These are phyloP conservation scores for Entrophospora sp. DNA, from an alignment of 192 early-diverging fungal genomes.

Conservation along the genomic window DNA sequence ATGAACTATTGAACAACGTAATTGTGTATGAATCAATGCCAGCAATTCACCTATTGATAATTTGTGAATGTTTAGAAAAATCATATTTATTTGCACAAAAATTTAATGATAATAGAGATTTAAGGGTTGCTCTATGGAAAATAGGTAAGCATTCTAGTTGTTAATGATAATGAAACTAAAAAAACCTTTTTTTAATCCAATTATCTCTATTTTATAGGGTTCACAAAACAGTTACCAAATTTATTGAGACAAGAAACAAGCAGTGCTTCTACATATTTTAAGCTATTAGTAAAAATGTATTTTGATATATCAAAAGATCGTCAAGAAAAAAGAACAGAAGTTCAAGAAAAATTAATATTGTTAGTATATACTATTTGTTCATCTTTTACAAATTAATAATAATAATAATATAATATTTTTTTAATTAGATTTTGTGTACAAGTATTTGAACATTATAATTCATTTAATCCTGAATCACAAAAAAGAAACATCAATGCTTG, in stretches of 20 bases:
- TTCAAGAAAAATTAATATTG: conserved; percentile 36
- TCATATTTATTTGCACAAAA: conserved; percentile 70
- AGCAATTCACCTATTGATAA: conserved; percentile 55
- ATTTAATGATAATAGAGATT: conserved; percentile 70
- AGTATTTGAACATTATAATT: conserved; percentile 54
- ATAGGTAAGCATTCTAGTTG: conserved; percentile 30
- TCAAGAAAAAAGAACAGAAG: conserved; percentile 26
- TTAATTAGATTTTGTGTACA: conserved; percentile 11
- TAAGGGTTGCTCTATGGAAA: conserved; percentile 72
- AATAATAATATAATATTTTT: background rate
- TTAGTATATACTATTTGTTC: conserved; percentile 13
- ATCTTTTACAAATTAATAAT: background rate
- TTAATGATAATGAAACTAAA: background rate
- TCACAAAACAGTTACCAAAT: conserved; percentile 86
- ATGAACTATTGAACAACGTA: conserved; percentile 58
- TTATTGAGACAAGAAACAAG: conserved; percentile 85
- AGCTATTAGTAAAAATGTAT: conserved; percentile 60
- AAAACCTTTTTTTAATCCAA: background rate
- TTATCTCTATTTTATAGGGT: conserved; percentile 37
- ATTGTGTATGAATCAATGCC: conserved; percentile 49
- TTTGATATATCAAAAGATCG: conserved; percentile 38
- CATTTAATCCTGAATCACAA: conserved; percentile 62
- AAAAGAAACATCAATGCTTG: conserved; percentile 62
- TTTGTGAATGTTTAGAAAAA: conserved; percentile 73
- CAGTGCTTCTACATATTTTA: conserved; percentile 55